phyloP scores from a whole-genome alignment of 108 stramenopile species.

The Epithemia pelagica region DNA sequence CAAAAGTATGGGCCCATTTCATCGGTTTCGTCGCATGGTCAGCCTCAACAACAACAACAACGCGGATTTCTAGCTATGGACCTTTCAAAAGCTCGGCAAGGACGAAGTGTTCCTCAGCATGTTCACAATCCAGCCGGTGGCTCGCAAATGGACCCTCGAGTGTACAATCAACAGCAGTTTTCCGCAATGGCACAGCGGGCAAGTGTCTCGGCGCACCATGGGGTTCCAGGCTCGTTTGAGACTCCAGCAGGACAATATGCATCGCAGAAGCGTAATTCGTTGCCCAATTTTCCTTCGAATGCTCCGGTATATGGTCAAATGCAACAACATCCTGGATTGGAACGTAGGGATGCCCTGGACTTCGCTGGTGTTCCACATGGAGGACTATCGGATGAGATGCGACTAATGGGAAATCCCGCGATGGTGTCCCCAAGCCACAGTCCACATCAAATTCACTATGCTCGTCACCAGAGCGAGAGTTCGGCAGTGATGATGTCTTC shows the following conservation, averaged over 20 bases:
- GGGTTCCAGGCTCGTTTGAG: not conserved
- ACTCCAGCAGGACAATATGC: not conserved
- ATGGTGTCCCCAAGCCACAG: constrained; percentile 5
- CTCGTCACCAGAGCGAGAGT: not conserved
- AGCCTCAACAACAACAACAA: constrained; percentile 1
- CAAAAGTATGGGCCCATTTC: constrained; percentile 6
- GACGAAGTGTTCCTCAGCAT: not conserved
- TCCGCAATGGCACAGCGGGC: not conserved
- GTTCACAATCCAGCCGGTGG: not conserved
- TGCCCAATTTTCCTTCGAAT: not conserved
- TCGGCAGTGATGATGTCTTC: not conserved
- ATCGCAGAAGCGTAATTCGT: not conserved
- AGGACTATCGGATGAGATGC: not conserved
- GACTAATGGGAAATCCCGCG: not conserved
- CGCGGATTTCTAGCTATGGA: not conserved
- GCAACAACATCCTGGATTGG: not conserved
- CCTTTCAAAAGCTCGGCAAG: not conserved
- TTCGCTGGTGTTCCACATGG: not conserved
- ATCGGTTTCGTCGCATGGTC: not conserved
- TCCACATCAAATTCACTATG: constrained; percentile 1
- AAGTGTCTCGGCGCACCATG: not conserved
- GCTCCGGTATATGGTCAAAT: not conserved
- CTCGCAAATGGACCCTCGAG: not conserved
- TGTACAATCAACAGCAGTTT: not conserved
- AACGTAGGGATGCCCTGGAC: not conserved